Percentiles rank a stretch among this genome's conserved stretches.
Conservation (phyloP, 2,329 filamentous ascomycete genomes). For the Fusarium graminum region DNA sequence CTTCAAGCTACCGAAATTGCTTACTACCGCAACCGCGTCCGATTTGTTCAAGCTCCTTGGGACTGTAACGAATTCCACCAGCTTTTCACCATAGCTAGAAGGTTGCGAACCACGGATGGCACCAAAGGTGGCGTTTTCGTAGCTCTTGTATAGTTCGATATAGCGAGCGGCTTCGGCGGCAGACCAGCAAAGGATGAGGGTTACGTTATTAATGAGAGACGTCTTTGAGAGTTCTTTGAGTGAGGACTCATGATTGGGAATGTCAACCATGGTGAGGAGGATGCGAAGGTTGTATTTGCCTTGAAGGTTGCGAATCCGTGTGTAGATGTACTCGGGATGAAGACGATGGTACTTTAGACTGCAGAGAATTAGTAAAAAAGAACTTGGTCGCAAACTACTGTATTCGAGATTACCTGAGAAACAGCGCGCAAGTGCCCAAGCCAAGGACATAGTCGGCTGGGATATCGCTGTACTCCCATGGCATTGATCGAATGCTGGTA, state of each 20-base stretch:
- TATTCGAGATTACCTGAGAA: slow-evolving; percentile 69
- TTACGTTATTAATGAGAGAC: slow-evolving; percentile 91
- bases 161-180: slow-evolving; percentile 94
- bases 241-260: slow-evolving; percentile 91
- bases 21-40: slow-evolving; percentile 89
- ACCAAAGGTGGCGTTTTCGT: slow-evolving; percentile 83
- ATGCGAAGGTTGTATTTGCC: slow-evolving; percentile 90
- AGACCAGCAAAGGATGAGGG: slow-evolving; percentile 93
- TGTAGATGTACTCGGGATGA: slow-evolving; percentile 98
- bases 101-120: slow-evolving; percentile 89
- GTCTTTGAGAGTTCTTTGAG: slow-evolving; percentile 93
- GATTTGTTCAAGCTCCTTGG: slow-evolving; percentile 94
- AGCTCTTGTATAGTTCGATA: slow-evolving; percentile 93
- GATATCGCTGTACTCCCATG: slow-evolving; percentile 99
- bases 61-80: slow-evolving; percentile 93
- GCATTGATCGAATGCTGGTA: slow-evolving; percentile 81
- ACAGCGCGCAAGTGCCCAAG: slow-evolving; percentile 88
- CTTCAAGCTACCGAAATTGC: slow-evolving; percentile 89
- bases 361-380: slow-evolving; percentile 5
- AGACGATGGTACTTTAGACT: slow-evolving; percentile 96
- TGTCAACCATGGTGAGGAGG: slow-evolving; percentile 92
- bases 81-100: slow-evolving; percentile 83
- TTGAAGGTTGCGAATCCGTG: slow-evolving; percentile 85
- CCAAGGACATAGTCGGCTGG: slow-evolving; percentile 93
- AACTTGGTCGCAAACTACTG: rapidly evolving